Evolutionary conservation across 768 basidiomycete species (phyloP), one percentile per base, ranked within the genome.

Genomic region (Hirschioporus abietinus): DNA sequence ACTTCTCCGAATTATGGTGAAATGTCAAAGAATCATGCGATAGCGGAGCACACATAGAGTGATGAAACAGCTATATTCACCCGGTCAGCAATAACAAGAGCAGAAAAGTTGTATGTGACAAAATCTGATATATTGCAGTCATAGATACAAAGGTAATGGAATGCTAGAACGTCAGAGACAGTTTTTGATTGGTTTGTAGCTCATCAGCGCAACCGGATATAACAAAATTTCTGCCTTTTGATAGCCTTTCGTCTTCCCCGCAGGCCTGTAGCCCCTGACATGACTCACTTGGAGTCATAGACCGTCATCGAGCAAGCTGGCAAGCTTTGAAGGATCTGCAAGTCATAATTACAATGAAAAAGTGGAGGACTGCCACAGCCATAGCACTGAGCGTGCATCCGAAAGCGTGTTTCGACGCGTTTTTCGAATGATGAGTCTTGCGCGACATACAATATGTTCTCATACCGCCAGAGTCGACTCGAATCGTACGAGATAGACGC

Each of bases 401-500:
- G 42, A 52, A 52, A 52, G 20, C 42, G 42, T 20, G 42, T 52
- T 52, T 52, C 12, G 42, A 52, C 42, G 42, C 42, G 42, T 52
- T 52, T 6, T 52, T 52, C 20, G 42, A 52, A 52, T 52, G 42
- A 52, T 52, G 42, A 20, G 42, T 52, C 42, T 52, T 12, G 42
- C 42, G 42, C 42, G 42, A 52, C 42, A 52, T 52, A 52, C 20
- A 52, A 52, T 52, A 52, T 52, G 42, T 52, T 52, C 42, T 52
- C 42, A 52, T 52, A 10, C 4, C 4, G 42, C 12, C 7, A 52
- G 20, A 15, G 20, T 52, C 42, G 42, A 52, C 1, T 12, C 20
- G 42, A 52, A 20, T 52, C 42, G 42, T 52, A 52, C 42, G 42
- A 52, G 42, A 52, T 52, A 52, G 42, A 52, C 42, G 42, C 42